phyloP scores from a whole-genome alignment of 2,329 filamentous ascomycete genomes.

The Domatiomyces globalis region DNA sequence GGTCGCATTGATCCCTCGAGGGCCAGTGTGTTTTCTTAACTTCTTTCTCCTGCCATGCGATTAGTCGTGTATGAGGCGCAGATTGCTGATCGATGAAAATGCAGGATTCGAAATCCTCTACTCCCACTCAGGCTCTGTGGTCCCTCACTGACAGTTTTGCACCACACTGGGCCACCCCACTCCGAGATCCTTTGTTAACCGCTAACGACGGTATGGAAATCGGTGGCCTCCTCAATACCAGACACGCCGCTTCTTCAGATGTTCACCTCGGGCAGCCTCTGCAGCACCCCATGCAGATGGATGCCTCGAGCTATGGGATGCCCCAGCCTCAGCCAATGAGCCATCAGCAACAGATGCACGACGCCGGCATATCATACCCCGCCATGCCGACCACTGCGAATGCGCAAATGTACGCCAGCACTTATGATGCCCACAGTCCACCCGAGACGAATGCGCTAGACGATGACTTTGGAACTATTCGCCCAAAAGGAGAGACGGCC shows the following conservation, averaged over 20 bases:
- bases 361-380: constrained; percentile 36
- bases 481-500: constrained; percentile 33
- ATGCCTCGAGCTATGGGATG: constrained; percentile 38
- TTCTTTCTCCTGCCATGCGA: constrained; percentile 2
- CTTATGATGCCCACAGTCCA: constrained; percentile 23
- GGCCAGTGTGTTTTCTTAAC: constrained; percentile 11
- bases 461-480: constrained; percentile 28
- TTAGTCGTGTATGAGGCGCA: constrained; percentile 6
- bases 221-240: constrained; percentile 38
- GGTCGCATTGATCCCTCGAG: constrained; percentile 12
- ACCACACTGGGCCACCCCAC: constrained; percentile 9
- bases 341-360: constrained; percentile 39
- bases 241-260: constrained; percentile 31
- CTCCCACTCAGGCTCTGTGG: neutral
- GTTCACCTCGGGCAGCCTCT: constrained; percentile 32
- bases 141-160: constrained; percentile 1
- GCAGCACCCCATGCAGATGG: constrained; percentile 29
- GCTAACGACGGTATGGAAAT: constrained; percentile 33
- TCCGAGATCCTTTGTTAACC: constrained; percentile 4
- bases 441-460: constrained; percentile 19
- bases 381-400: constrained; percentile 40
- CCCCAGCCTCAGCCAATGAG: constrained; percentile 31
- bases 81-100: constrained; percentile 10
- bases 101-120: constrained; percentile 10
- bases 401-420: constrained; percentile 33